Percentiles rank a stretch among this genome's conserved stretches.
These are phyloP conservation scores for Pleurotus sapidus DNA, from an alignment of 768 basidiomycete genomes.

Conservation along the genomic window DNA sequence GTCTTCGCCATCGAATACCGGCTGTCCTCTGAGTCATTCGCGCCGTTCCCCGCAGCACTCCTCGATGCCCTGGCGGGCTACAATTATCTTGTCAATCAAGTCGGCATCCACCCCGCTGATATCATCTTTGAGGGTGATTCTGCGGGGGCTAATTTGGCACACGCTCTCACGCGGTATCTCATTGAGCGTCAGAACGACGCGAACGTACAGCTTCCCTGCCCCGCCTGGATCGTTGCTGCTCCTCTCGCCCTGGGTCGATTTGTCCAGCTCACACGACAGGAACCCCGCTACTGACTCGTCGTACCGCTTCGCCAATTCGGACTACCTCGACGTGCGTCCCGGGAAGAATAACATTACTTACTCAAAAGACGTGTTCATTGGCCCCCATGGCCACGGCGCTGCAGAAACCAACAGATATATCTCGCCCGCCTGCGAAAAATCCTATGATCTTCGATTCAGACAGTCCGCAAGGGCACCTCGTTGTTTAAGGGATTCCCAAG, in stretches of 20 bases:
- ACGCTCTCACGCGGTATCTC: conserved; percentile 61
- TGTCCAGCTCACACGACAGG: conserved; percentile 34
- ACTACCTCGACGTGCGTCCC: conserved; percentile 32
- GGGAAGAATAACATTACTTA: conserved; percentile 20
- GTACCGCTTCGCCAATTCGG: conserved; percentile 26
- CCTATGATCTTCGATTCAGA: conserved; percentile 17
- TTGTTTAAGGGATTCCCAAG: conserved; percentile 56
- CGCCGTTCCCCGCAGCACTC: conserved; percentile 74
- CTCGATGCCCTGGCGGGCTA: conserved; percentile 77
- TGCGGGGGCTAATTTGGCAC: conserved; percentile 72
- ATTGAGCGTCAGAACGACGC: conserved; percentile 39
- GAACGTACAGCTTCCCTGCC: conserved; percentile 34
- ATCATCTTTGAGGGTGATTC: conserved; percentile 75
- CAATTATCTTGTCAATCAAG: conserved; percentile 55
- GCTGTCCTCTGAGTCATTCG: conserved; percentile 42
- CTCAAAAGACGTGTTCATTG: conserved; percentile 39
- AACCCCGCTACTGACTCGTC: conserved; percentile 34
- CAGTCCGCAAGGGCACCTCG: conserved; percentile 14
- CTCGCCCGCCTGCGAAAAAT: conserved; percentile 52
- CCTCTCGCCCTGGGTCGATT: conserved; percentile 57
- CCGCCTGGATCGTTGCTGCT: conserved; percentile 49
- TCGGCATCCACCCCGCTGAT: conserved; percentile 55
- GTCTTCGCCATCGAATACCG: conserved; percentile 72
- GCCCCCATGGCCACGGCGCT: conserved; percentile 44
- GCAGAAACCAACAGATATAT: conserved; percentile 50